Conservation (phyloP, 306 rosid species). For the Sicyos edulis region DNA sequence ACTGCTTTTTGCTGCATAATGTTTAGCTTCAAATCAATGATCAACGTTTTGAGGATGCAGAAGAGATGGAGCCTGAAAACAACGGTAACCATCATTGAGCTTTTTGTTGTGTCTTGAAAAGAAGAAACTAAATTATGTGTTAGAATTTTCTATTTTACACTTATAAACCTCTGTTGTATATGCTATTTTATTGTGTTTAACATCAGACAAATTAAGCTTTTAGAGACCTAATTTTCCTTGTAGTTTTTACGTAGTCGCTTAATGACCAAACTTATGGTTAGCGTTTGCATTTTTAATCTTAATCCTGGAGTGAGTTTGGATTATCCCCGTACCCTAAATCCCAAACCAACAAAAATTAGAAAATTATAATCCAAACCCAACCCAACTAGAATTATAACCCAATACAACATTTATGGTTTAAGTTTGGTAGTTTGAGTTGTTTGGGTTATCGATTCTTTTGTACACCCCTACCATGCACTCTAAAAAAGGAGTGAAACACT, state of each 20-base stretch:
- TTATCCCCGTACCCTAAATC: no score
- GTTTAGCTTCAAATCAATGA: constrained; percentile 80
- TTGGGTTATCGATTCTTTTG: no score
- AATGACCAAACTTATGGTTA: not conserved
- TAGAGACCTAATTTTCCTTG: not conserved
- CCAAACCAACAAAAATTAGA: no score
- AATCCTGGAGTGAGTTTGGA: no score
- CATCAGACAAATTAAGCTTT: not conserved
- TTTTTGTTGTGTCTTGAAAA: not conserved
- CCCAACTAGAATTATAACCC: no score
- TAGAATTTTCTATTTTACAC: no score
- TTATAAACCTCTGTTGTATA: constrained; percentile 1
- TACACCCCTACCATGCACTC: no score
- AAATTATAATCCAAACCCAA: no score
- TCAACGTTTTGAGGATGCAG: constrained; percentile 82
- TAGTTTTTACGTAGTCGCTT: not conserved
- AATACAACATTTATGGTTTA: no score
- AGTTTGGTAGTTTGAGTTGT: no score
- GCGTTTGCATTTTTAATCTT: no score
- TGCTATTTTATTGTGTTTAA: not conserved
- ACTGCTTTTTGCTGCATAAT: not conserved
- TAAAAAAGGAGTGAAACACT: no score
- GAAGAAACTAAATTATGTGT: not conserved
- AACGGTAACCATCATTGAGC: constrained; percentile 39
- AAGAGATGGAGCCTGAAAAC: constrained; percentile 50